A percentile compares a stretch with the other conserved stretches of the same genome.
These are phyloP conservation scores for Dryas drummondii DNA, from an alignment of 306 rosid genomes.

Conservation along the genomic window DNA sequence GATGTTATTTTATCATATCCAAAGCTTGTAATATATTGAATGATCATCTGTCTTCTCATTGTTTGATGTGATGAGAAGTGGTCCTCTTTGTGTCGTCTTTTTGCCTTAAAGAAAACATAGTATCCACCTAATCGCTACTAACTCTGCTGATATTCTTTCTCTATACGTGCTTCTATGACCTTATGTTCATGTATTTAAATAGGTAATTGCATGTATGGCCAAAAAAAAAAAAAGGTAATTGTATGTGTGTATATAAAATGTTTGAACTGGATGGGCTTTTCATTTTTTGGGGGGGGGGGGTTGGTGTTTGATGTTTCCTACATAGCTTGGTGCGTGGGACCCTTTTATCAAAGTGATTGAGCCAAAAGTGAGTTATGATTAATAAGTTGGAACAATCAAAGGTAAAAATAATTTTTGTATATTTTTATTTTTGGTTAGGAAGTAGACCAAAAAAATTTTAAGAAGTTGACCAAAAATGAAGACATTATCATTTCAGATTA, in stretches of 20 bases:
- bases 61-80: not conserved
- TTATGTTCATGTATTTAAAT: not conserved
- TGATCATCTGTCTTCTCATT: not conserved
- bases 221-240: not conserved
- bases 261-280: not conserved
- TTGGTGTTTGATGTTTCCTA: not conserved
- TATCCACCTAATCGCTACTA: not conserved
- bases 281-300: not conserved
- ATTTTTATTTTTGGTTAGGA: not conserved
- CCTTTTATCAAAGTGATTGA: not conserved
- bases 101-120: not conserved
- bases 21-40: not conserved
- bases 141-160: not conserved
- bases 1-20: not conserved
- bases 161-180: not conserved
- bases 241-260: not conserved
- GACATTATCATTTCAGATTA: not conserved
- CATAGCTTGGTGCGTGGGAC: too few relatives aligned
- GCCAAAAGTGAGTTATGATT: conserved; percentile 2
- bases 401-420: not conserved
- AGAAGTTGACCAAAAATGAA: not conserved
- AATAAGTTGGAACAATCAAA: not conserved
- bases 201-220: not conserved
- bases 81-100: not conserved
- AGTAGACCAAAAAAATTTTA: not conserved